phyloP scores from a whole-genome alignment of 305 asterid species.

The Ajuga reptans region DNA sequence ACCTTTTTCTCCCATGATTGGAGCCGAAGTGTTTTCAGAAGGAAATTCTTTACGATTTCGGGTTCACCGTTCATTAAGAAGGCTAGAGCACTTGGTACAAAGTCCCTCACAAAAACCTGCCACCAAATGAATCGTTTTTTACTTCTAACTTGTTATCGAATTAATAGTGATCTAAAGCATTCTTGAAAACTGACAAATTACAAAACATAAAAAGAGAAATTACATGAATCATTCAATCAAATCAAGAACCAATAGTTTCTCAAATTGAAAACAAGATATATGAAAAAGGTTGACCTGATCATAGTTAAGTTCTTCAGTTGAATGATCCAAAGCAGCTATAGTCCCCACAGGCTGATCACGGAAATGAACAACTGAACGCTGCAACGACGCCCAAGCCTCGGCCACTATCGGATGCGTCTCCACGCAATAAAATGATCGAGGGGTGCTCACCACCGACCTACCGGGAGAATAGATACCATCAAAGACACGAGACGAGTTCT shows the following conservation, averaged over 20 bases:
- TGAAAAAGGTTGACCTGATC: slow-evolving; percentile 55
- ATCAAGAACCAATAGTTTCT: neutral
- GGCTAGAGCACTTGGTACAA: slow-evolving; percentile 89
- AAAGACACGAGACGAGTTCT: slow-evolving; percentile 57
- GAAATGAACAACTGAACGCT: slow-evolving; percentile 63
- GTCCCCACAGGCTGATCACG: slow-evolving; percentile 88
- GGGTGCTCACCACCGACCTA: slow-evolving; percentile 59
- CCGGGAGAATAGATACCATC: slow-evolving; percentile 56
- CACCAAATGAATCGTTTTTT: neutral
- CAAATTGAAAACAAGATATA: neutral
- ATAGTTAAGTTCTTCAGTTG: slow-evolving; percentile 74
- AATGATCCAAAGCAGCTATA: slow-evolving; percentile 81
- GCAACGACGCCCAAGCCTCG: slow-evolving; percentile 88
- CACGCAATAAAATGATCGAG: slow-evolving; percentile 52
- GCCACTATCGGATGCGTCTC: slow-evolving; percentile 72
- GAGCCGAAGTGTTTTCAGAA: slow-evolving; percentile 69
- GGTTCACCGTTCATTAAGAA: slow-evolving; percentile 95
- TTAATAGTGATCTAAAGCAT: too few relatives aligned
- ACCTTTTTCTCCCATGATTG: slow-evolving; percentile 93
- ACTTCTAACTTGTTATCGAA: neutral
- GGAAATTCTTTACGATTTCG: slow-evolving; percentile 78
- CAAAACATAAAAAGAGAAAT: neutral
- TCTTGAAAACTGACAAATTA: neutral
- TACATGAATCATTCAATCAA: neutral
- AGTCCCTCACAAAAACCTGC: slow-evolving; percentile 86